Conservation (phyloP, 2,329 filamentous ascomycete species). For the Colletotrichum lentis region DNA sequence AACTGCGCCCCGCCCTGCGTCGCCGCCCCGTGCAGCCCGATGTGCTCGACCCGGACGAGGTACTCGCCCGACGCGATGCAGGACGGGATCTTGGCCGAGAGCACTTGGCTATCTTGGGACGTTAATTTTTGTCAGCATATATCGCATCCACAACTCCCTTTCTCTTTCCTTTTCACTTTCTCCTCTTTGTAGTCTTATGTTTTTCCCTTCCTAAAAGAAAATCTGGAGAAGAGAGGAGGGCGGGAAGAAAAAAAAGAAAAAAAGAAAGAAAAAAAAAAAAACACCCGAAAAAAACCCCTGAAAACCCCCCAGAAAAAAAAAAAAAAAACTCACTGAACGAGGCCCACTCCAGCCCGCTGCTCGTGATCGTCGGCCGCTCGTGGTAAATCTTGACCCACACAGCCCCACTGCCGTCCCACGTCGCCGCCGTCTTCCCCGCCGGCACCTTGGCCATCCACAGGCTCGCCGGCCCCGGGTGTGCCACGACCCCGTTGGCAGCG, state of each 20-base stretch:
- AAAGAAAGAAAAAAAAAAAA: too few species aligned
- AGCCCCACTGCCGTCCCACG: conserved; percentile 46
- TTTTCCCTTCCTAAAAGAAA: too few species aligned
- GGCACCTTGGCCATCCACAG: conserved; percentile 51
- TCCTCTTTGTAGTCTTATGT: too few species aligned
- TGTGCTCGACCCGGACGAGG: conserved; percentile 59
- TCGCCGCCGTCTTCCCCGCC: conserved; percentile 45
- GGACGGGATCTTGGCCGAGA: conserved; percentile 28
- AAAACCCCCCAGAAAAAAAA: too few species aligned
- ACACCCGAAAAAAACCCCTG: too few species aligned
- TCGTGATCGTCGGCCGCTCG: conserved; percentile 48
- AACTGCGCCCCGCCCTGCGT: conserved; percentile 55
- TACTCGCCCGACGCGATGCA: conserved; percentile 52
- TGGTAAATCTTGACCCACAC: conserved; percentile 53
- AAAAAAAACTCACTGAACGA: conserved; percentile 44
- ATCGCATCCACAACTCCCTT: background rate
- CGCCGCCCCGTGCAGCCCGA: conserved; percentile 55
- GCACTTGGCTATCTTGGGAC: conserved; percentile 8
- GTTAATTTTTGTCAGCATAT: background rate
- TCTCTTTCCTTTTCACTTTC: too few species aligned
- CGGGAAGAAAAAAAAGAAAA: too few species aligned
- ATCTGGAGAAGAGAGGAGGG: too few species aligned
- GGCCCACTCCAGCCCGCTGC: conserved; percentile 51
- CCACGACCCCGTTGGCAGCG: conserved; percentile 48
- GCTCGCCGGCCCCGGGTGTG: conserved; percentile 50